A percentile compares a stretch with the other conserved stretches of the same genome.
phyloP scores from a whole-genome alignment of 495 filamentous ascomycete species.

The Penicillium argentinense region DNA sequence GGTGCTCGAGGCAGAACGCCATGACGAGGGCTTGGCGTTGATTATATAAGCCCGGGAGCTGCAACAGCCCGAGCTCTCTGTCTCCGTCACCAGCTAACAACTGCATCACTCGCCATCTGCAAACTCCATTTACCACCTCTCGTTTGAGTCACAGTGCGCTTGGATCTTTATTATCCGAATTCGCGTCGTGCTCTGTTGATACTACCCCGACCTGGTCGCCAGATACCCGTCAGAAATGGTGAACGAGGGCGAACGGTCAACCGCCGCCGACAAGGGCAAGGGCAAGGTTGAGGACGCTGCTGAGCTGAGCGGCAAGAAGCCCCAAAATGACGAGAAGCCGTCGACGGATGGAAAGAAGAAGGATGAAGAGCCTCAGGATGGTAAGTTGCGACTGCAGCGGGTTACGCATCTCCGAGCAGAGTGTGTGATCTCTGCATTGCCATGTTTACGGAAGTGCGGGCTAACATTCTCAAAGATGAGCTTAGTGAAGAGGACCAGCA shows the following conservation, averaged over 20 bases:
- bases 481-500: constrained; percentile 97
- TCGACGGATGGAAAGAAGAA: constrained; percentile 72
- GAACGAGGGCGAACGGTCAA: constrained; percentile 84
- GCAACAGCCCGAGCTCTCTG: constrained; percentile 41
- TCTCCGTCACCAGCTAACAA: constrained; percentile 46
- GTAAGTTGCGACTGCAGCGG: constrained; percentile 33
- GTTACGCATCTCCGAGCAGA: constrained; percentile 5
- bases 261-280: constrained; percentile 90
- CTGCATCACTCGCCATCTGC: constrained; percentile 31
- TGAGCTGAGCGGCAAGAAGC: constrained; percentile 60
- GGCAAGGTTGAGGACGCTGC: constrained; percentile 74
- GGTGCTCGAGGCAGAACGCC: constrained; percentile 15
- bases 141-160: constrained; percentile 11
- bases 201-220: constrained; percentile 28
- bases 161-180: background rate
- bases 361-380: constrained; percentile 61
- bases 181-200: constrained; percentile 6
- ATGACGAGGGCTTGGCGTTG: constrained; percentile 29
- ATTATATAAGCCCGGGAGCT: constrained; percentile 47
- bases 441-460: constrained; percentile 4
- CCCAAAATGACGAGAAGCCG: constrained; percentile 67
- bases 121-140: constrained; percentile 17
- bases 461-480: constrained; percentile 60
- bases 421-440: constrained; percentile 9
- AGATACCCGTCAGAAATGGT: constrained; percentile 66